A percentile compares a stretch with the other conserved stretches of the same genome.
phyloP scores from a whole-genome alignment of 2,329 filamentous ascomycete species.

The Pezicula rhizophila region DNA sequence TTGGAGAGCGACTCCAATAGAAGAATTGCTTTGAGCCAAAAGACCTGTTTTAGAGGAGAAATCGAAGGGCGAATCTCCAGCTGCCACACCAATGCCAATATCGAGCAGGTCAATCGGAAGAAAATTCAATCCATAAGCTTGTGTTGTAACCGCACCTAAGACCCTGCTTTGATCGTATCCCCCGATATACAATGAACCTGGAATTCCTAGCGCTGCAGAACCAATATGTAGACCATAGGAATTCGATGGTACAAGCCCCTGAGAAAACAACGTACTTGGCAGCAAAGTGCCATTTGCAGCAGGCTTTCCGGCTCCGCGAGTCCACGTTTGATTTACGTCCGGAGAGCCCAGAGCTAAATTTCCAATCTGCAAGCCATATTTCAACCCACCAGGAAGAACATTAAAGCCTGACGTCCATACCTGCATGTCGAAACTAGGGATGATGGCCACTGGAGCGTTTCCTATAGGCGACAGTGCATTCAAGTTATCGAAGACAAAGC shows the following conservation, averaged over 20 bases:
- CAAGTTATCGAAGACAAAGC: constrained; percentile 10
- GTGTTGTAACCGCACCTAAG: constrained; percentile 9
- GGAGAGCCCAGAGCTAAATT: constrained; percentile 11
- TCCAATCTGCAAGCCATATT: constrained; percentile 10
- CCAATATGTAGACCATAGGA: constrained; percentile 20
- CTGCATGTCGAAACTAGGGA: constrained; percentile 10
- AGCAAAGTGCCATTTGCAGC: constrained; percentile 12
- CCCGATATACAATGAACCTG: constrained; percentile 14
- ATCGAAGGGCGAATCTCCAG: constrained; percentile 12
- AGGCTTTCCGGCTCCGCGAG: background rate
- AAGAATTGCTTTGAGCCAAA: constrained; percentile 10
- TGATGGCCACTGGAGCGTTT: background rate
- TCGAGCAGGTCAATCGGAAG: constrained; percentile 16
- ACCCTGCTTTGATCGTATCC: constrained; percentile 17
- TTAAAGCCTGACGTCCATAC: constrained; percentile 1
- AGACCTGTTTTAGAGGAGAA: constrained; percentile 9
- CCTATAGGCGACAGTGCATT: constrained; percentile 2
- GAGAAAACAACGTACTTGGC: constrained; percentile 2
- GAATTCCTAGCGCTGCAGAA: constrained; percentile 9
- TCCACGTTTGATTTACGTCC: constrained; percentile 12
- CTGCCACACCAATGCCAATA: constrained; percentile 15
- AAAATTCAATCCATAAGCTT: constrained; percentile 6
- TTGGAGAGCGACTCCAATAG: constrained; percentile 3
- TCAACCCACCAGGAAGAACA: constrained; percentile 12
- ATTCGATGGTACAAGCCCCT: constrained; percentile 11